These are phyloP conservation scores for Ceriops tagal DNA, from an alignment of 345 rosid species.

Conservation along the genomic window DNA sequence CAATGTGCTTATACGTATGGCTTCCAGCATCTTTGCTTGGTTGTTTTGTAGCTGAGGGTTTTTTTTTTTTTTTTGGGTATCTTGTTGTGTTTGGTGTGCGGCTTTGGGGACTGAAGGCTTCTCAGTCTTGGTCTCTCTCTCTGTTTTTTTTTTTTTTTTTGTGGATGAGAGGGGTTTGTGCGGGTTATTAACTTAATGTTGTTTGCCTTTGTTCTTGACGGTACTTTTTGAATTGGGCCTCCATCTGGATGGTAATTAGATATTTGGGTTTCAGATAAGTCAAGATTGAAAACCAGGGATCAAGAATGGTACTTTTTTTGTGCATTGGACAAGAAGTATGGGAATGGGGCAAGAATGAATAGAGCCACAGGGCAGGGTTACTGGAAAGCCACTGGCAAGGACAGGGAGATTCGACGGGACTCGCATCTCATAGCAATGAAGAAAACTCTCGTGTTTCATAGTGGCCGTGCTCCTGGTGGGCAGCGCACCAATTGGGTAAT, in stretches of 20 bases:
- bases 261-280: constrained; percentile 29
- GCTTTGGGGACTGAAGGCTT: no score
- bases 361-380: constrained; percentile 59
- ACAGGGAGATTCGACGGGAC: constrained; percentile 41
- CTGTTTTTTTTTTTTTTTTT: background rate
- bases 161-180: no score
- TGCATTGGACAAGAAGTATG: constrained; percentile 74
- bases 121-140: no score
- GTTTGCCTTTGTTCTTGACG: background rate
- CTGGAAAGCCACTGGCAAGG: constrained; percentile 74
- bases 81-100: no score
- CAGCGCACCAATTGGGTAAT: constrained; percentile 72
- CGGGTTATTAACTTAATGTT: no score
- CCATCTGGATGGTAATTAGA: constrained; percentile 2
- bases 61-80: background rate
- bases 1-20: background rate
- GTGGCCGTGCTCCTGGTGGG: constrained; percentile 62
- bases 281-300: constrained; percentile 68
- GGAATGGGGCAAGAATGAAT: constrained; percentile 57
- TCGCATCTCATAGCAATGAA: constrained; percentile 46
- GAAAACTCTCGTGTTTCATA: constrained; percentile 62
- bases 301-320: constrained; percentile 78
- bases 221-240: background rate
- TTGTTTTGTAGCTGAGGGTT: background rate
- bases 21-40: background rate